A percentile compares a stretch with the other conserved stretches of the same genome.
phyloP scores from a whole-genome alignment of 352 stramenopile genomes.

The Thalassiosira delicatula region DNA sequence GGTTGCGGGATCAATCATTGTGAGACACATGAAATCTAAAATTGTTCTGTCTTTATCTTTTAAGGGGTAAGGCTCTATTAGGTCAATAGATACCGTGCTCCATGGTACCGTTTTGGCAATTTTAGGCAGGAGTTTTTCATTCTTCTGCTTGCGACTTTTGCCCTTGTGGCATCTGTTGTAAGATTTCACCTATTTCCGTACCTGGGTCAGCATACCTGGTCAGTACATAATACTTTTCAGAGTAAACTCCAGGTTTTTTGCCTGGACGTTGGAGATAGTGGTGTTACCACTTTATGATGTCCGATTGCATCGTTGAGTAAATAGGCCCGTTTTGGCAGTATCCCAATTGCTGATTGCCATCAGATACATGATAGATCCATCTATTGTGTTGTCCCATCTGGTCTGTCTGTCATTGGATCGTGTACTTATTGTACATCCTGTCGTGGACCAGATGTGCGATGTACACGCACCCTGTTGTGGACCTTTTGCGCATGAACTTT shows the following conservation, averaged over 20 bases:
- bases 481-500: too few relatives aligned
- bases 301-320: too few relatives aligned
- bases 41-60: background rate
- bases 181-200: background rate
- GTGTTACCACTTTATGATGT: background rate
- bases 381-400: too few relatives aligned
- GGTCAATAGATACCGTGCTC: conserved; percentile 6
- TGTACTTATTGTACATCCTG: too few relatives aligned
- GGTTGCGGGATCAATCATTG: background rate
- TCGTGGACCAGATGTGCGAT: too few relatives aligned
- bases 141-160: background rate
- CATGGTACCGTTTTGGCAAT: conserved; percentile 1
- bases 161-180: background rate
- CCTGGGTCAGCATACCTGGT: background rate
- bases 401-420: too few relatives aligned
- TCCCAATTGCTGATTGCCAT: too few relatives aligned
- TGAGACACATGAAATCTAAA: background rate
- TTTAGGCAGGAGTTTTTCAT: background rate
- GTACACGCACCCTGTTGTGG: too few relatives aligned
- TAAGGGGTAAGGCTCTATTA: background rate
- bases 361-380: too few relatives aligned
- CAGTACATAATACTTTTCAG: background rate
- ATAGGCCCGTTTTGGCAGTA: too few relatives aligned
- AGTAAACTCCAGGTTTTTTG: background rate
- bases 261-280: background rate